phyloP scores from a whole-genome alignment of 2,329 filamentous ascomycete genomes.

The Dactylonectria estremocensis region DNA sequence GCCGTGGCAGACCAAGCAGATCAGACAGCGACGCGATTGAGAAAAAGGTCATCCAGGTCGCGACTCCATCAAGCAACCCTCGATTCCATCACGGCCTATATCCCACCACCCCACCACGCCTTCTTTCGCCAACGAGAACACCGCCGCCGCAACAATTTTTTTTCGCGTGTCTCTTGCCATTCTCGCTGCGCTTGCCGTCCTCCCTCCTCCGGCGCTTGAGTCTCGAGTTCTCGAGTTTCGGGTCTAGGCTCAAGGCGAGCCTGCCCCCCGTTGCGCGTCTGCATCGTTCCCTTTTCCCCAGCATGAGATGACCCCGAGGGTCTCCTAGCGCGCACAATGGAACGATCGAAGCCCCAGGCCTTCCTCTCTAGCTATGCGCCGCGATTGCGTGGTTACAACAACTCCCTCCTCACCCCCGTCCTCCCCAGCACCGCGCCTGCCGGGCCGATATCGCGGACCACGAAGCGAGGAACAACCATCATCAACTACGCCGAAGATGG shows the following conservation, averaged over 20 bases:
- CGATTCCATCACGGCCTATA: slow-evolving; percentile 42
- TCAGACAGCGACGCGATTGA: slow-evolving; percentile 50
- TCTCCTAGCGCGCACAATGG: slow-evolving; percentile 58
- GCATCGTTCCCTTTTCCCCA: slow-evolving; percentile 42
- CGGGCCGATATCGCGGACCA: slow-evolving; percentile 83
- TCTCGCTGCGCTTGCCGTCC: slow-evolving; percentile 5
- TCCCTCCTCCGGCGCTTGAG: too few species aligned
- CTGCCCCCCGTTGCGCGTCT: slow-evolving; percentile 39
- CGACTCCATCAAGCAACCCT: slow-evolving; percentile 49
- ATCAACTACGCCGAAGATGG: slow-evolving; percentile 99
- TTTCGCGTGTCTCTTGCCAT: slow-evolving; percentile 22
- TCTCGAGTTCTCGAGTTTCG: slow-evolving; percentile 11
- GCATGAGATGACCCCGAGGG: slow-evolving; percentile 52
- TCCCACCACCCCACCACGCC: slow-evolving; percentile 33
- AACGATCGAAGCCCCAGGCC: slow-evolving; percentile 78
- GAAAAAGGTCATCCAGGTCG: slow-evolving; percentile 49
- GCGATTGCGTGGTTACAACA: slow-evolving; percentile 90
- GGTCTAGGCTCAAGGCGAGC: slow-evolving; percentile 33
- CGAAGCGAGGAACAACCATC: slow-evolving; percentile 94
- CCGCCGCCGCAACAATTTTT: background rate
- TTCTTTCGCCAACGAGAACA: slow-evolving; percentile 14
- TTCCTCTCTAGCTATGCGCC: slow-evolving; percentile 94
- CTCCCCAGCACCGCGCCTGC: slow-evolving; percentile 78
- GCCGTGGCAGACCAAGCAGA: slow-evolving; percentile 18
- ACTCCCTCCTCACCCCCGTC: slow-evolving; percentile 90